phyloP scores from a whole-genome alignment of 768 basidiomycete genomes.

The Tephrocybe rancida region DNA sequence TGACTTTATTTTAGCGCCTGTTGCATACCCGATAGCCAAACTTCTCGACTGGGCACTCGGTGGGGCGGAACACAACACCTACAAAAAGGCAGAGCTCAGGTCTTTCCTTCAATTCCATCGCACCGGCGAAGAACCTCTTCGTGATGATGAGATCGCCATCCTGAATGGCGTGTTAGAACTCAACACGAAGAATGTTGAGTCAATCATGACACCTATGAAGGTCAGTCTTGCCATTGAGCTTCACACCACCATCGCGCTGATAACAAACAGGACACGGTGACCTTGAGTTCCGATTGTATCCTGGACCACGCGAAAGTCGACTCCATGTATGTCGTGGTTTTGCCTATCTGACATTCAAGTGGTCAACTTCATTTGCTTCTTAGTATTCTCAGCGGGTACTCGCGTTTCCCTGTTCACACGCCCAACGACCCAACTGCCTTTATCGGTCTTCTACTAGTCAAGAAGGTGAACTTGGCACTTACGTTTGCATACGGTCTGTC shows the following conservation, averaged over 20 bases:
- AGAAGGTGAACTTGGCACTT: slow-evolving; percentile 54
- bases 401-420: slow-evolving; percentile 88
- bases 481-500: slow-evolving; percentile 7
- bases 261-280: slow-evolving; percentile 70
- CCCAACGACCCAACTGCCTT: slow-evolving; percentile 70
- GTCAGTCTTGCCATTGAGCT: slow-evolving; percentile 33
- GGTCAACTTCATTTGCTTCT: slow-evolving; percentile 1
- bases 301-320: slow-evolving; percentile 83
- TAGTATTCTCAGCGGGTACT: slow-evolving; percentile 82
- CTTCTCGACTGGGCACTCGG: slow-evolving; percentile 86
- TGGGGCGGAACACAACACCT: slow-evolving; percentile 67
- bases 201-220: slow-evolving; percentile 83
- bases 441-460: slow-evolving; percentile 80
- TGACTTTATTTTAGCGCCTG: slow-evolving; percentile 61
- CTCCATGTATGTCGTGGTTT: slow-evolving; percentile 48
- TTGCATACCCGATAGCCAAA: slow-evolving; percentile 82
- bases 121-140: slow-evolving; percentile 72
- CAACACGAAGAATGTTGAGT: slow-evolving; percentile 72
- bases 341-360: not conserved
- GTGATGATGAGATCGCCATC: slow-evolving; percentile 83
- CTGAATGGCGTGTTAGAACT: slow-evolving; percentile 80
- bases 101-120: slow-evolving; percentile 83
- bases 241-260: not conserved
- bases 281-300: slow-evolving; percentile 74
- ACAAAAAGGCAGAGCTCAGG: slow-evolving; percentile 82